Conservation (phyloP, 306 rosid genomes). For the Carpinus viminea region DNA sequence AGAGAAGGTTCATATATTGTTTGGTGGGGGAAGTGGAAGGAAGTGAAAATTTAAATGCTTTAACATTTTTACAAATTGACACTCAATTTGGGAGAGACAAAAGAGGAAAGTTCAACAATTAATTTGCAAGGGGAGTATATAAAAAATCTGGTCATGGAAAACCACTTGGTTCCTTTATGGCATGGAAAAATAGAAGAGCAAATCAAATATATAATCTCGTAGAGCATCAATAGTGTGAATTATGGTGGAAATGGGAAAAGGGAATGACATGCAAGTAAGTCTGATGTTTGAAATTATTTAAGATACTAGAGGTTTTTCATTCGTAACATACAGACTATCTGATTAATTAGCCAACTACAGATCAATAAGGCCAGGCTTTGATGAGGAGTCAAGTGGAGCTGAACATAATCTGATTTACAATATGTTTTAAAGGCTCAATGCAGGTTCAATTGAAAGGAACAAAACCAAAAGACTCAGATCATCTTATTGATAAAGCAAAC, state of each 20-base stretch:
- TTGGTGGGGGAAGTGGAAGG: not conserved
- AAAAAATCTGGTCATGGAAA: not conserved
- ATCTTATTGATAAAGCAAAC: conserved; percentile 23
- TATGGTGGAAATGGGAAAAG: not conserved
- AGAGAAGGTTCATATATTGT: not conserved
- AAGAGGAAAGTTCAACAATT: conserved; percentile 5
- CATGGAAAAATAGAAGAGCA: not conserved
- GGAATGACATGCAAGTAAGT: not conserved
- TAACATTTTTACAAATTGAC: not conserved
- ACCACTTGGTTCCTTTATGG: not conserved
- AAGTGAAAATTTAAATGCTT: not conserved
- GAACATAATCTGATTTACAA: conserved; percentile 5
- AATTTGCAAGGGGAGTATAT: not conserved
- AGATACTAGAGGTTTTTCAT: not conserved
- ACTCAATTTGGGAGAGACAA: not conserved
- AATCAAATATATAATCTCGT: not conserved
- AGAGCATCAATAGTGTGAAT: not conserved
- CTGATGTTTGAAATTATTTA: not conserved
- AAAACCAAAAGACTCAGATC: conserved; percentile 16
- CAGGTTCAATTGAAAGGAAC: conserved; percentile 9
- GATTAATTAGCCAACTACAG: not conserved
- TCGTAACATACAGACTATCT: not conserved
- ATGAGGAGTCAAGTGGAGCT: conserved; percentile 10
- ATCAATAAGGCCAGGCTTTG: not conserved
- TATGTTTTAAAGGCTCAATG: conserved; percentile 10